Evolutionary conservation across 306 rosid genomes (phyloP).

Genomic region (Chamaecrista fasciculata): DNA sequence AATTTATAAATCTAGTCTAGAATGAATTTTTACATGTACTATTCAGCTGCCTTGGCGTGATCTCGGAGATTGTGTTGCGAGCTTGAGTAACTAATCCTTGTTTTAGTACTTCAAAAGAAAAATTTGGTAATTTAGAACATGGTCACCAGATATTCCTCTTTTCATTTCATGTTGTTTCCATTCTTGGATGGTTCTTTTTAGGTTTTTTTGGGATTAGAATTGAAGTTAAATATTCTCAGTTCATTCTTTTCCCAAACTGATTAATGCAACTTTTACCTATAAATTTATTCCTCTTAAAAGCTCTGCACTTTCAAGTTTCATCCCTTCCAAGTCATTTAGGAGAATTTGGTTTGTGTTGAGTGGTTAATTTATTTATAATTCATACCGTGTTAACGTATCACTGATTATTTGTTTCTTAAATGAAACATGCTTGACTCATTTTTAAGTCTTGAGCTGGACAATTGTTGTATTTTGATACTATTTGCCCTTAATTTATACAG

Average conservation of each 20-base stretch:
- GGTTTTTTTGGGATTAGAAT: too few relatives aligned
- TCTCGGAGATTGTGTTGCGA: too few relatives aligned
- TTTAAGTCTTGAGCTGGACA: background rate
- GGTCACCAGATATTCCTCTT: background rate
- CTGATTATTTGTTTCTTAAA: background rate
- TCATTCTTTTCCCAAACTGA: background rate
- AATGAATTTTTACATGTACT: background rate
- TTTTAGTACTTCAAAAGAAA: constrained; percentile 10
- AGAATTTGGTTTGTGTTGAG: background rate
- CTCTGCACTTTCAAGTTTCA: background rate
- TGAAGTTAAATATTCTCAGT: background rate
- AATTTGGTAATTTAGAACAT: background rate
- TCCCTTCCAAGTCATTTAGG: background rate
- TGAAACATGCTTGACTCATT: background rate
- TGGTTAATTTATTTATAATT: background rate
- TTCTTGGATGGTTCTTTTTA: background rate
- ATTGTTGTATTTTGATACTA: constrained; percentile 10
- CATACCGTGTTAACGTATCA: background rate
- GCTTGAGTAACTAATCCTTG: background rate
- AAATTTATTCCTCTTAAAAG: background rate
- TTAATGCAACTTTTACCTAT: background rate
- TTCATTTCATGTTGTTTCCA: background rate
- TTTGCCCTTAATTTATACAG: constrained; percentile 39
- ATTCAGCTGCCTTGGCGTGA: background rate
- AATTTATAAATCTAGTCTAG: background rate